phyloP scores from a whole-genome alignment of 1,284 basidiomycete species.

The Grifola frondosa region DNA sequence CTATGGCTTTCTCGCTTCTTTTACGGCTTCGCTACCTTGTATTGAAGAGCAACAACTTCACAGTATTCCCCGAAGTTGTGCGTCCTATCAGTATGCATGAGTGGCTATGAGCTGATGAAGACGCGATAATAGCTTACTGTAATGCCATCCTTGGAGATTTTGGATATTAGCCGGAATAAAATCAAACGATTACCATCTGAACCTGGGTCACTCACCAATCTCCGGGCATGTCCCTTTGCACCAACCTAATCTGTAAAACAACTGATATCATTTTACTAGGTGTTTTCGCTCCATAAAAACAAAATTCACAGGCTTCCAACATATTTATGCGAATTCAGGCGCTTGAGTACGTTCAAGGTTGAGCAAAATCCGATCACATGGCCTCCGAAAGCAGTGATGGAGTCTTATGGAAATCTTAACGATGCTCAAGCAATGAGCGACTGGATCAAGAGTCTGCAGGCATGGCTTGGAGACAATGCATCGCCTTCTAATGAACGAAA shows the following conservation, averaged over 20 bases:
- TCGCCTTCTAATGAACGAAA: slow-evolving; percentile 31
- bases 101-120: not conserved
- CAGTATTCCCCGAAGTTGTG: slow-evolving; percentile 85
- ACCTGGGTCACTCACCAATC: slow-evolving; percentile 78
- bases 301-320: slow-evolving; percentile 77
- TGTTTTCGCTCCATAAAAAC: slow-evolving; percentile 88
- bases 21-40: slow-evolving; percentile 89
- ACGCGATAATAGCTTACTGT: slow-evolving; percentile 65
- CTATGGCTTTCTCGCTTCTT: slow-evolving; percentile 76
- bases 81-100: not conserved
- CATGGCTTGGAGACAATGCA: slow-evolving; percentile 67
- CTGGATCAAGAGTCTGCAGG: slow-evolving; percentile 74
- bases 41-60: slow-evolving; percentile 85
- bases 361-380: slow-evolving; percentile 93
- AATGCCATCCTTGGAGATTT: slow-evolving; percentile 88
- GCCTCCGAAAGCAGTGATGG: slow-evolving; percentile 68
- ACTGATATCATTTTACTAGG: slow-evolving; percentile 41
- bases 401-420: slow-evolving; percentile 41
- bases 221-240: slow-evolving; percentile 56
- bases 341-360: slow-evolving; percentile 81
- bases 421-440: slow-evolving; percentile 56
- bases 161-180: slow-evolving; percentile 94
- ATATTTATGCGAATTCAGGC: slow-evolving; percentile 75
- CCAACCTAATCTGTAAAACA: not conserved
- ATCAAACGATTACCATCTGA: slow-evolving; percentile 77